These are phyloP conservation scores for Blepharisma stoltei DNA, from an alignment of 73 alveolate species.

Conservation along the genomic window DNA sequence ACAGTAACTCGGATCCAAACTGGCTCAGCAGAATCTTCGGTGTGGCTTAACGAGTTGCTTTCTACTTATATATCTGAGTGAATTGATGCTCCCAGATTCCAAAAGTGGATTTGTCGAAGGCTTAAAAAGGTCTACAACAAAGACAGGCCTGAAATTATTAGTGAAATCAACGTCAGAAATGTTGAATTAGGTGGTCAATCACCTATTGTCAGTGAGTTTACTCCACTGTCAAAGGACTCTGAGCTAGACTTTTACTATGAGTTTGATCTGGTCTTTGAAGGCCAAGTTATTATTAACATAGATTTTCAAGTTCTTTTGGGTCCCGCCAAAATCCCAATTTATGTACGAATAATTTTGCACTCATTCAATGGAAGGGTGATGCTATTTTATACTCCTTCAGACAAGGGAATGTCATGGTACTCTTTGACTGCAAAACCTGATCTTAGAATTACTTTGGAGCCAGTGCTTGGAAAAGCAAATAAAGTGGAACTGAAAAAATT, in stretches of 20 bases:
- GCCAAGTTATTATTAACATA: not conserved
- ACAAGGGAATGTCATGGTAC: not conserved
- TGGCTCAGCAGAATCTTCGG: not conserved
- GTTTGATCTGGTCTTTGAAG: not conserved
- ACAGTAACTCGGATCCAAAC: not conserved
- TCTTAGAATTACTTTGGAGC: not conserved
- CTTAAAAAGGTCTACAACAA: not conserved
- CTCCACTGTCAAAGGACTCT: not conserved
- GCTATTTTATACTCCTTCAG: not conserved
- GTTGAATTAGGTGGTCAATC: not conserved
- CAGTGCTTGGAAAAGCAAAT: not conserved
- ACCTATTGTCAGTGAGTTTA: not conserved
- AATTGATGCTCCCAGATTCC: not conserved
- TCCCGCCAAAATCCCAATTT: not conserved
- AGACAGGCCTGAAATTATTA: not conserved
- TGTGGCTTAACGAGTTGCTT: not conserved
- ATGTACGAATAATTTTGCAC: not conserved
- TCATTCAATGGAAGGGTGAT: not conserved
- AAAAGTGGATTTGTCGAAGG: not conserved
- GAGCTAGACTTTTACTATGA: not conserved
- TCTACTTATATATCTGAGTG: not conserved
- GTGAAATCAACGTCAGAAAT: not conserved
- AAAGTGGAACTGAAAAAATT: not conserved
- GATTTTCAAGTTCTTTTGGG: not conserved
- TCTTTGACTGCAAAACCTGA: not conserved